Base-by-base conservation (phyloP, 1,139 yeast genomes). In the Yamadazyma aaseri region DNA sequence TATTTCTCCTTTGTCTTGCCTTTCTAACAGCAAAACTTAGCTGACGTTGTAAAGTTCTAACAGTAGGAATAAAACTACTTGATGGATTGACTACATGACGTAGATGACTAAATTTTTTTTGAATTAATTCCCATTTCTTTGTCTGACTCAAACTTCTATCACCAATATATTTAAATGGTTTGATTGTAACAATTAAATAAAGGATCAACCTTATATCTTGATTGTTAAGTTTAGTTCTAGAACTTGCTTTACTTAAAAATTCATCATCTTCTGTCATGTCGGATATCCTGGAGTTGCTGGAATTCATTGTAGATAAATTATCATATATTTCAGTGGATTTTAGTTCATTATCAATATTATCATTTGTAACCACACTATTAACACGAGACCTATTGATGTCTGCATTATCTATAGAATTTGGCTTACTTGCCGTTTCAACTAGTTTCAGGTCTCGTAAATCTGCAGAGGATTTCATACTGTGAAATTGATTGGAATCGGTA, bases 151-250 rank as follows among this genome's bases (percentile, higher is more conserved):
- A 39, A 6, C 56, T 46, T 20, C 65, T 47, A 39, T 63, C 63
- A 2, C 71, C 71, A 22, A 63, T 55, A 36, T 63, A 63, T 36
- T 63, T 63, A 44, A 64, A 64, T 4, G 71, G 71, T 37, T 61
- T 63, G 17, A 62, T 51, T 17, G 54, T 47, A 11, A 58, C 50
- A 9, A 63, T 62, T 26, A 63, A 48, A 35, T 51, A 60, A 11
- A 63, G 46, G 6, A 64, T 60, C 12, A 63, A 44, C 36, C 50
- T 49, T 11, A 63, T 56, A 37, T 64, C 70, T 26, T 49, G 49
- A 11, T 45, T 34, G 2, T 62, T 53, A 21, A 64, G 44, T 41
- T 63, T 63, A 1, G 63, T 50, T 27, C 69, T 35, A 15, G 46
- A 42, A 27, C 31, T 38, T 6, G 36, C 33, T n/a, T 22, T 22